phyloP scores from a whole-genome alignment of 1,139 yeast species.

The Candida albicans region DNA sequence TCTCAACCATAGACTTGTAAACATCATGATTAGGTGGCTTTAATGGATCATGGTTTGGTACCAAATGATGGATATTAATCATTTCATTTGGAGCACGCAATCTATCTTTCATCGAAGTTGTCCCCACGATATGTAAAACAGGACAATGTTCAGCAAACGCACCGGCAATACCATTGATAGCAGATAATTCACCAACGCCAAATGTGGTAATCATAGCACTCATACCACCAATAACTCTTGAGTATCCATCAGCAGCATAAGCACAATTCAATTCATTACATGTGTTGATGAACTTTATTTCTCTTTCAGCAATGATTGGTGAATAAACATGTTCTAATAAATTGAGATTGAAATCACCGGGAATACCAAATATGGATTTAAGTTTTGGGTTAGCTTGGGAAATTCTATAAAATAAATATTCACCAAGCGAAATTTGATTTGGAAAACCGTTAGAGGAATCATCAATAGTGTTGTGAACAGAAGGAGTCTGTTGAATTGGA shows the following conservation, averaged over 20 bases:
- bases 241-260: constrained; percentile 80
- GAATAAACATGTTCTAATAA: constrained; percentile 38
- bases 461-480: background rate
- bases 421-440: constrained; percentile 34
- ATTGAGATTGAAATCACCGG: constrained; percentile 44
- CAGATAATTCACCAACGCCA: constrained; percentile 88
- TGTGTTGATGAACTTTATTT: constrained; percentile 28
- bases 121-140: constrained; percentile 80
- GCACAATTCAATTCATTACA: constrained; percentile 50
- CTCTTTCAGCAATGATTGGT: constrained; percentile 22
- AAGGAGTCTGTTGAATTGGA: constrained; percentile 4
- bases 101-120: constrained; percentile 40
- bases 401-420: constrained; percentile 38
- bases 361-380: constrained; percentile 39
- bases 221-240: constrained; percentile 49
- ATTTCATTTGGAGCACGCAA: constrained; percentile 25
- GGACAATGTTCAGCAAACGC: constrained; percentile 81
- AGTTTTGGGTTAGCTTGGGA: constrained; percentile 38
- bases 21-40: constrained; percentile 55
- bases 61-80: constrained; percentile 63
- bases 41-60: constrained; percentile 55
- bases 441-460: constrained; percentile 2
- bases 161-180: constrained; percentile 82
- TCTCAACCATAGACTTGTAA: constrained; percentile 61
- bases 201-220: constrained; percentile 59